A percentile compares a stretch with the other conserved stretches of the same genome.
phyloP scores from a whole-genome alignment of 2,329 filamentous ascomycete genomes.

The Colletotrichum endophyticum region DNA sequence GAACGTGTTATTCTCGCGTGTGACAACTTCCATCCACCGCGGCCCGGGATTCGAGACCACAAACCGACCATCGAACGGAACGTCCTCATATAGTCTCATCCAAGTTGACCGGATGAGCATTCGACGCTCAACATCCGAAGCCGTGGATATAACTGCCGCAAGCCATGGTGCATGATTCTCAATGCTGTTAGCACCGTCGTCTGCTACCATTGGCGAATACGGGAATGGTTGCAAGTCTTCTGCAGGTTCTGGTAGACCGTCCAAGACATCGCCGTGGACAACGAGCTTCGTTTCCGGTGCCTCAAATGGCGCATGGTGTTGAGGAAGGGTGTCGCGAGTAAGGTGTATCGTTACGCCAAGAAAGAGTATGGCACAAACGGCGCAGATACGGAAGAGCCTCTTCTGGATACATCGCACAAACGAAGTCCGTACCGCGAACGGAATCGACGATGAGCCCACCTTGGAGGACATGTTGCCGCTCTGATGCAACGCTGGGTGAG shows the following conservation, averaged over 20 bases:
- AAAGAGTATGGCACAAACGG: neutral
- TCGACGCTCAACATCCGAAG: constrained; percentile 29
- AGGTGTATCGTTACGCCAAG: neutral
- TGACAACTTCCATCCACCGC: constrained; percentile 28
- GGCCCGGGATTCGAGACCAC: constrained; percentile 34
- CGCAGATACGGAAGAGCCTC: constrained; percentile 1
- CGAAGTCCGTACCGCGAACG: neutral
- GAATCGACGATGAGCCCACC: neutral
- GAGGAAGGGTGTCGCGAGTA: neutral
- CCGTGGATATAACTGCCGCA: constrained; percentile 32
- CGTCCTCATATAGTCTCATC: constrained; percentile 33
- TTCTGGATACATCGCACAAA: constrained; percentile 1
- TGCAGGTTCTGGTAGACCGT: neutral
- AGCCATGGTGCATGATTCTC: constrained; percentile 26
- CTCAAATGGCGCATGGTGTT: constrained; percentile 14
- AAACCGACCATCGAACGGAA: constrained; percentile 33
- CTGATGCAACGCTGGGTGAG: neutral
- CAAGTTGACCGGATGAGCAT: constrained; percentile 35
- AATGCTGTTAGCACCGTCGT: neutral
- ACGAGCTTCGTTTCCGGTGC: constrained; percentile 5
- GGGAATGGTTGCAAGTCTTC: constrained; percentile 28
- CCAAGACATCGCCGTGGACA: constrained; percentile 17
- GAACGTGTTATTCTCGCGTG: constrained; percentile 34
- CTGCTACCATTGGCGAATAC: constrained; percentile 24
- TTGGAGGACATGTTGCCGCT: neutral